These are phyloP conservation scores for Penicillium sp. DNA, from an alignment of 2,329 filamentous ascomycete genomes.

Conservation along the genomic window DNA sequence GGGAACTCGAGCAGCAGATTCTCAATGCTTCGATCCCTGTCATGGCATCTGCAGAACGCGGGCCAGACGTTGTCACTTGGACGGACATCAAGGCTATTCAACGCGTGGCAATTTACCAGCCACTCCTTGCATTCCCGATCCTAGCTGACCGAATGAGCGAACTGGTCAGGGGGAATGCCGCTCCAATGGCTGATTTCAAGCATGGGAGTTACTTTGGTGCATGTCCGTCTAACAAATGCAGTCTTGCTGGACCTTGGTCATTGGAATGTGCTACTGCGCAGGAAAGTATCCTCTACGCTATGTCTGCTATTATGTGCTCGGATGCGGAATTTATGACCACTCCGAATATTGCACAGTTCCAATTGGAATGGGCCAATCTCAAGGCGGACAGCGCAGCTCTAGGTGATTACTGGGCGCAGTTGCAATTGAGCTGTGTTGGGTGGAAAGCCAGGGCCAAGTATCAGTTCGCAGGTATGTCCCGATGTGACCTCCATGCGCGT, in stretches of 20 bases:
- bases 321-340: constrained; percentile 30
- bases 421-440: constrained; percentile 38
- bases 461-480: constrained; percentile 34
- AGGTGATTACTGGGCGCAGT: constrained; percentile 41
- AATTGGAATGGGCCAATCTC: constrained; percentile 23
- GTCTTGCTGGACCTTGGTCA: constrained; percentile 33
- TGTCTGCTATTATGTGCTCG: constrained; percentile 33
- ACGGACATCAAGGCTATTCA: constrained; percentile 34
- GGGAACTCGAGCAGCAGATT: constrained; percentile 25
- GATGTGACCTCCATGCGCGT: background rate
- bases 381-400: constrained; percentile 27
- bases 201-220: constrained; percentile 23
- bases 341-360: constrained; percentile 21
- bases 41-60: constrained; percentile 27
- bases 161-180: constrained; percentile 27
- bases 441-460: constrained; percentile 39
- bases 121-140: constrained; percentile 28
- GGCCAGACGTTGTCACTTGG: constrained; percentile 39
- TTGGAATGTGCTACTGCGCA: constrained; percentile 25
- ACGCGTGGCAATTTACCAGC: constrained; percentile 35
- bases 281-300: constrained; percentile 31
- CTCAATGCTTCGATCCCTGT: constrained; percentile 32
- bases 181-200: constrained; percentile 34
- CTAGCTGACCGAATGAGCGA: constrained; percentile 29
- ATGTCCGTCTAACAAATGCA: constrained; percentile 32